phyloP scores from a whole-genome alignment of 768 basidiomycete genomes.

The Xerocomellus chrysenteron region DNA sequence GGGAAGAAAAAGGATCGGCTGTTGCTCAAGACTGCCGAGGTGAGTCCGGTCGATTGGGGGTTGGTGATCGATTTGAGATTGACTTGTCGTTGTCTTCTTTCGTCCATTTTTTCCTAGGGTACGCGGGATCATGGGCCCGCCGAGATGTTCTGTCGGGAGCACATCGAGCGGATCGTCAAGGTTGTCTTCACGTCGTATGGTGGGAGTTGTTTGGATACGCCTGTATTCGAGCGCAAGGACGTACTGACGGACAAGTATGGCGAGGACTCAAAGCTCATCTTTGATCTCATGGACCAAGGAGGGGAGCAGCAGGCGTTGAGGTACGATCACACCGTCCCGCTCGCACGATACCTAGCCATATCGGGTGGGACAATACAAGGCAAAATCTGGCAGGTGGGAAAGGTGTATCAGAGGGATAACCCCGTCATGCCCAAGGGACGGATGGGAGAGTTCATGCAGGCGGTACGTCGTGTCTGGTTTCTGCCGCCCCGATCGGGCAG shows the following conservation, averaged over 20 bases:
- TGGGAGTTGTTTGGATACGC: slow-evolving; percentile 91
- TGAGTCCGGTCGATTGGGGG: slow-evolving; percentile 33
- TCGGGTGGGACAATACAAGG: slow-evolving; percentile 74
- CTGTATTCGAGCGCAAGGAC: slow-evolving; percentile 97
- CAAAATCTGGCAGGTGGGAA: slow-evolving; percentile 98
- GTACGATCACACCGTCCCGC: slow-evolving; percentile 96
- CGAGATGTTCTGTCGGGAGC: no score
- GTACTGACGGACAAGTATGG: slow-evolving; percentile 96
- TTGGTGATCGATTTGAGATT: slow-evolving; percentile 14
- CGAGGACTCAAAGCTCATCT: slow-evolving; percentile 96
- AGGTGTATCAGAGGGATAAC: slow-evolving; percentile 94
- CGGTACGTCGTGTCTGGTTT: slow-evolving; percentile 47
- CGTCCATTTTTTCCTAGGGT: slow-evolving; percentile 29
- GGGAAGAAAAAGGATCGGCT: slow-evolving; percentile 68
- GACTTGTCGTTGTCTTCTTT: background rate
- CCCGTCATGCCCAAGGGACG: slow-evolving; percentile 98
- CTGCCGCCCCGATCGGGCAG: background rate
- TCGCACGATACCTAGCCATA: slow-evolving; percentile 96
- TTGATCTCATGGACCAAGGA: slow-evolving; percentile 96
- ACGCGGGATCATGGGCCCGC: no score
- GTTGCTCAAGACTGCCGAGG: slow-evolving; percentile 93
- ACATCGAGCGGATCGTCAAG: slow-evolving; percentile 86
- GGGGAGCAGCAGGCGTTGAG: slow-evolving; percentile 93
- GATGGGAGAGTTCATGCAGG: slow-evolving; percentile 98
- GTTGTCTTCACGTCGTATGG: slow-evolving; percentile 87